Evolutionary conservation across 306 rosid genomes (phyloP).

Genomic region (Alnus glutinosa): DNA sequence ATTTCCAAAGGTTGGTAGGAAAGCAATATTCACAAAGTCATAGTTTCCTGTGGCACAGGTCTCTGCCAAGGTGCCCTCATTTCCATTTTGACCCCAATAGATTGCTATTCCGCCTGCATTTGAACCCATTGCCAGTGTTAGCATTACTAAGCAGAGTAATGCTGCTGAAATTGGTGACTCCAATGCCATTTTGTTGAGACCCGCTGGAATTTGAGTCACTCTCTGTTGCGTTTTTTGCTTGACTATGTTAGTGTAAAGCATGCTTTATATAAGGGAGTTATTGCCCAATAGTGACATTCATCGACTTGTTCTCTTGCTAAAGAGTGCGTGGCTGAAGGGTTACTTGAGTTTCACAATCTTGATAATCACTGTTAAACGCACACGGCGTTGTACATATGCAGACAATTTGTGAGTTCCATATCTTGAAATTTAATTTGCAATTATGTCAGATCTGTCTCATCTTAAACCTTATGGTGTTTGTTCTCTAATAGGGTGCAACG

Average conservation of each 20-base stretch:
- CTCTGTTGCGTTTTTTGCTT: neutral
- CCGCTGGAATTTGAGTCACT: too few relatives aligned
- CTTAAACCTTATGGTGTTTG: neutral
- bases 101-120: slow-evolving; percentile 5
- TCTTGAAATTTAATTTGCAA: too few relatives aligned
- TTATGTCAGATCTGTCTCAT: neutral
- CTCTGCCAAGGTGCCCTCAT: slow-evolving; percentile 2
- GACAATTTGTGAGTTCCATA: too few relatives aligned
- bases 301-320: too few relatives aligned
- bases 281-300: too few relatives aligned
- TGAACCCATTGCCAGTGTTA: neutral
- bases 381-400: too few relatives aligned
- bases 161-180: neutral
- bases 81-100: slow-evolving; percentile 30
- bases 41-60: slow-evolving; percentile 25
- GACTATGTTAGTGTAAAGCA: too few relatives aligned
- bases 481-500: too few relatives aligned
- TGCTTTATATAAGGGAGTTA: too few relatives aligned
- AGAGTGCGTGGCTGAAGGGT: too few relatives aligned
- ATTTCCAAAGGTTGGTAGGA: slow-evolving; percentile 11
- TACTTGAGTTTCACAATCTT: too few relatives aligned
- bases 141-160: neutral
- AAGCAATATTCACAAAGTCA: slow-evolving; percentile 21
- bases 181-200: neutral
- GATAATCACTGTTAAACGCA: too few relatives aligned